Base-by-base conservation (phyloP, 2,329 filamentous ascomycete species). In the Hawksworthiomyces lignivorus region DNA sequence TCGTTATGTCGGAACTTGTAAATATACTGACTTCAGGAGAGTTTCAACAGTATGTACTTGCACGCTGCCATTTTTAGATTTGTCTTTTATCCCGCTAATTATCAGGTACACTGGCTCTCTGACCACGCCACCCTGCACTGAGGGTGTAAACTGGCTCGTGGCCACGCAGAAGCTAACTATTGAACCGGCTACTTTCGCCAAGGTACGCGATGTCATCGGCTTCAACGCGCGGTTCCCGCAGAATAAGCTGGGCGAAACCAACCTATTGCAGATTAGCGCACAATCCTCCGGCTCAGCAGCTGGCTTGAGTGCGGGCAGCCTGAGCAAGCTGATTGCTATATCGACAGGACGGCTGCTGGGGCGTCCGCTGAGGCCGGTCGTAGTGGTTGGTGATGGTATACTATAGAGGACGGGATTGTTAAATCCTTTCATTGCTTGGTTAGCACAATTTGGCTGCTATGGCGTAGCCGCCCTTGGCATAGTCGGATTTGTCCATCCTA, bases 201-300 rank as follows among this genome's bases (percentile, higher is more conserved):
- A 54, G 35, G 65, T 59, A 14, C 62, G 65, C 39, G 56, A 63
- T 28, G 61, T 70, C 32, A 61, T 73, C 40, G 67, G 67, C 24
- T 71, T 68, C 57, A 73, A 73, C 56, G 57, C 66, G 5, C 60
- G 69, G 17, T 68, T 62, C 44, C 58, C 67, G 2, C 69, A 73
- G 52, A 66, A 66, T 49, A 51, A 48, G 1, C 64, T 61, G 1
- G 66, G 65, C 27, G 33, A 60, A 51, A 44, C 53, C 10, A 70
- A 70, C 48, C 44, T 67, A 21, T 41, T 50, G 11, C 14, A 9
- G 14, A 7, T 32, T 8, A 26, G 24, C 24, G 24, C 24, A 4
- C 24, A 26, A 26, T 32, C 30, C 30, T 17, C 8, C 15, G 30
- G 15, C 30, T 18, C n/a, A 24, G 10, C 32, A 35, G 21, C 21